phyloP scores from a whole-genome alignment of 768 basidiomycete genomes.

The Gelatoporia subvermispora region DNA sequence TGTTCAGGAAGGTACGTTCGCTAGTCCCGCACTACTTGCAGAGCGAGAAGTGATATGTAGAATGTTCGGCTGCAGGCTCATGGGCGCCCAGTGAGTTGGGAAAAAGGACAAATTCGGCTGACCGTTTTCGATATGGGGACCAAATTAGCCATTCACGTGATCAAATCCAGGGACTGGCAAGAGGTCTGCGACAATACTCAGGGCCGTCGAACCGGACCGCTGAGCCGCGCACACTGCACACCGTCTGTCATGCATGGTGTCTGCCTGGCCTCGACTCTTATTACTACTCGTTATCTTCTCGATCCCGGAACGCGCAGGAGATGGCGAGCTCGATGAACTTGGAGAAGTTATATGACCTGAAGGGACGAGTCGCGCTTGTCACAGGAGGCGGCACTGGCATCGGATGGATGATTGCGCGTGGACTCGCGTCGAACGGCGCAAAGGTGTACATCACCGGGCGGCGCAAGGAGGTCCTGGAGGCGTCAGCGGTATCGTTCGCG shows the following conservation, averaged over 20 bases:
- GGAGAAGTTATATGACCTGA: slow-evolving; percentile 36
- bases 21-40: too few species aligned
- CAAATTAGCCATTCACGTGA: too few species aligned
- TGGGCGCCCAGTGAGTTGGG: too few species aligned
- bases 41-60: too few species aligned
- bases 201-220: too few species aligned
- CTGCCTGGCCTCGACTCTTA: not conserved
- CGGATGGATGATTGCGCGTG: slow-evolving; percentile 63
- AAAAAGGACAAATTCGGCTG: too few species aligned
- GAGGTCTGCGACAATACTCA: too few species aligned
- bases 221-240: too few species aligned
- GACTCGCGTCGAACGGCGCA: slow-evolving; percentile 72
- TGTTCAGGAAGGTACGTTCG: too few species aligned
- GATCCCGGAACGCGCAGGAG: not conserved
- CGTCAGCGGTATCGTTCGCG: slow-evolving; percentile 34
- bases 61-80: too few species aligned
- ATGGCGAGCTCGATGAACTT: slow-evolving; percentile 11
- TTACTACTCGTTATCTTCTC: not conserved
- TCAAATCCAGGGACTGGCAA: too few species aligned
- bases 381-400: slow-evolving; percentile 50
- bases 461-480: slow-evolving; percentile 59
- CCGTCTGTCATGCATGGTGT: not conserved
- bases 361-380: slow-evolving; percentile 49
- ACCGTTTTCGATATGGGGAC: too few species aligned
- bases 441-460: slow-evolving; percentile 79